A percentile compares a stretch with the other conserved stretches of the same genome.
These are phyloP conservation scores for Excoecaria agallocha DNA, from an alignment of 345 rosid species.

Conservation along the genomic window DNA sequence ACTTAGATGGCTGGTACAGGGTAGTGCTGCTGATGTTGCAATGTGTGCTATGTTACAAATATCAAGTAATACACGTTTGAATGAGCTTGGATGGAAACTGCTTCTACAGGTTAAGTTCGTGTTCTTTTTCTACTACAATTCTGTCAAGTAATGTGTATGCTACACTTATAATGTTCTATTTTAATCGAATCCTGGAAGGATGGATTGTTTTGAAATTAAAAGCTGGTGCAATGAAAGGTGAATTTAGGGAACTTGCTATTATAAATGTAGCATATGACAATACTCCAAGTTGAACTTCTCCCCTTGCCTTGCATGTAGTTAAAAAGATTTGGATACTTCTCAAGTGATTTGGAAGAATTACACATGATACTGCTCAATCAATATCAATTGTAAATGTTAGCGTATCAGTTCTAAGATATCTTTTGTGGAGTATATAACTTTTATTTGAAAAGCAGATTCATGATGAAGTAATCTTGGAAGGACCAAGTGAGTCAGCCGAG, in stretches of 20 bases:
- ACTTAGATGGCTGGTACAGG: constrained; percentile 43
- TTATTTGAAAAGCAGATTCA: constrained; percentile 58
- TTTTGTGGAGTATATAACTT: neutral
- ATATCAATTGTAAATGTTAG: neutral
- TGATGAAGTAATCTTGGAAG: constrained; percentile 97
- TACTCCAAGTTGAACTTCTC: too few species aligned
- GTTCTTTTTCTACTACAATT: neutral
- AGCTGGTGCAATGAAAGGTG: too few species aligned
- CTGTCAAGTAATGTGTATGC: neutral
- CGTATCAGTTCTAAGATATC: neutral
- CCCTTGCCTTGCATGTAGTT: neutral
- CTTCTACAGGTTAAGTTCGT: constrained; percentile 68
- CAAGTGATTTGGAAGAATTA: neutral
- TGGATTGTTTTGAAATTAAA: too few species aligned
- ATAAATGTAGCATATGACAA: too few species aligned
- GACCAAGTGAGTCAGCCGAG: constrained; percentile 84
- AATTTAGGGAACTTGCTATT: too few species aligned
- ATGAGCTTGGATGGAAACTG: constrained; percentile 84
- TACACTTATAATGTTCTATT: neutral
- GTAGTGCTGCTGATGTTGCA: constrained; percentile 99
- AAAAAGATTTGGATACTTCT: neutral
- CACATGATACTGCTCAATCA: neutral
- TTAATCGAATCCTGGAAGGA: too few species aligned
- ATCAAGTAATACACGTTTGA: constrained; percentile 49
- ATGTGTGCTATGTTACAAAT: constrained; percentile 95